These are phyloP conservation scores for Barnettozyma sucrosica DNA, from an alignment of 805 yeast genomes.

Conservation along the genomic window DNA sequence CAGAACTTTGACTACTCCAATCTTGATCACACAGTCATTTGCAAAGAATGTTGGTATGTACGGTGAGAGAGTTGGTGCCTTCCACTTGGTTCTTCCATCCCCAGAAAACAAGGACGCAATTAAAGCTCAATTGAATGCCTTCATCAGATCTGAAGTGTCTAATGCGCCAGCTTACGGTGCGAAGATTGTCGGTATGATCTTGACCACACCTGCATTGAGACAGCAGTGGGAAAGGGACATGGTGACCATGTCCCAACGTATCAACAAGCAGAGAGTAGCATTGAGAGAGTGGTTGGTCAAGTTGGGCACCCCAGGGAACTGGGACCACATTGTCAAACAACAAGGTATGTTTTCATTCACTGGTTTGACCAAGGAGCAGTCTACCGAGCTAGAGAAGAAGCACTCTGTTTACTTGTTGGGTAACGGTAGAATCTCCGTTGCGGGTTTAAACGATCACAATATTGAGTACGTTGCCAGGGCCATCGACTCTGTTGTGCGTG, in stretches of 20 bases:
- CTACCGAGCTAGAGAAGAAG: constrained; percentile 62
- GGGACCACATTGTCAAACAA: constrained; percentile 89
- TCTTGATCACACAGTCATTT: constrained; percentile 86
- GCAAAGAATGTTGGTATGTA: constrained; percentile 96
- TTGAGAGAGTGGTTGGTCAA: constrained; percentile 55
- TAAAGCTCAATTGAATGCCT: constrained; percentile 65
- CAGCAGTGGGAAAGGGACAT: constrained; percentile 82
- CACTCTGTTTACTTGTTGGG: constrained; percentile 79
- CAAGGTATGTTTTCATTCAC: constrained; percentile 97
- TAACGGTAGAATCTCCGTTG: constrained; percentile 89
- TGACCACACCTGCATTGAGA: constrained; percentile 60
- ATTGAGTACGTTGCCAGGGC: constrained; percentile 75
- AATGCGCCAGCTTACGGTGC: constrained; percentile 97
- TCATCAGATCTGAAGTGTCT: constrained; percentile 81
- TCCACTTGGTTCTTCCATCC: constrained; percentile 61
- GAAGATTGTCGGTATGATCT: constrained; percentile 73
- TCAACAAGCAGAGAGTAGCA: constrained; percentile 67
- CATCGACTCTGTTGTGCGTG: constrained; percentile 68
- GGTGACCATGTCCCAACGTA: constrained; percentile 81
- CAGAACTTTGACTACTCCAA: constrained; percentile 43
- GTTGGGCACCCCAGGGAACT: constrained; percentile 77
- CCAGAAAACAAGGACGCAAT: constrained; percentile 49
- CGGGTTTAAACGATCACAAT: constrained; percentile 81
- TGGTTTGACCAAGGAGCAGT: constrained; percentile 75
- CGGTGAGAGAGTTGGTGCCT: constrained; percentile 95